phyloP scores from a whole-genome alignment of 2,329 filamentous ascomycete species.

The Orbilia ellipsospora region DNA sequence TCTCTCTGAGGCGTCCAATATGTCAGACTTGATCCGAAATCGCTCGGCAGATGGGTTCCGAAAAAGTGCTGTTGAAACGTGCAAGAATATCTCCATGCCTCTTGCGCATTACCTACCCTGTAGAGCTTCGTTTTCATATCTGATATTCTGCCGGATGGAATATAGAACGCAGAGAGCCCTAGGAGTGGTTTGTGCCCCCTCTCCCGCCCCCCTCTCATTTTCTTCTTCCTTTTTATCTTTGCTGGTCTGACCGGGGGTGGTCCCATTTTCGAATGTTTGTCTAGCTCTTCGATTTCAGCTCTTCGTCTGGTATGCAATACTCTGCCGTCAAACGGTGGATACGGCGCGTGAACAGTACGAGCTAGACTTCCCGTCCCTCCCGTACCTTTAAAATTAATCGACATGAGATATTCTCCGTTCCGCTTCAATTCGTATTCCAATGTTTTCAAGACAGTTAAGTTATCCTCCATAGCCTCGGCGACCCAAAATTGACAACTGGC shows the following conservation, averaged over 20 bases:
- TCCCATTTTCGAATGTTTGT: too few relatives aligned
- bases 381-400: neutral
- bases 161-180: too few relatives aligned
- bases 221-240: too few relatives aligned
- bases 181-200: too few relatives aligned
- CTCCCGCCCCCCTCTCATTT: too few relatives aligned
- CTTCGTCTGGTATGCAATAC: too few relatives aligned
- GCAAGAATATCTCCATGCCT: neutral
- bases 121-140: slow-evolving; percentile 1
- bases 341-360: too few relatives aligned
- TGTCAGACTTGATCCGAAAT: neutral
- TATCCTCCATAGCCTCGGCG: neutral
- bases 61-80: neutral
- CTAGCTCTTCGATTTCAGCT: too few relatives aligned
- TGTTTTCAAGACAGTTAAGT: neutral
- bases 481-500: slow-evolving; percentile 2
- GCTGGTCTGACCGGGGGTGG: too few relatives aligned
- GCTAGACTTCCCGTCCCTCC: neutral
- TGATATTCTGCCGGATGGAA: neutral
- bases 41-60: neutral
- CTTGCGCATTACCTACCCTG: neutral
- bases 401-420: neutral
- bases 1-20: slow-evolving; percentile 33
- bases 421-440: neutral
- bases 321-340: too few relatives aligned